Conservation (phyloP, 2,329 filamentous ascomycete species). For the Calonectria fujianensis region DNA sequence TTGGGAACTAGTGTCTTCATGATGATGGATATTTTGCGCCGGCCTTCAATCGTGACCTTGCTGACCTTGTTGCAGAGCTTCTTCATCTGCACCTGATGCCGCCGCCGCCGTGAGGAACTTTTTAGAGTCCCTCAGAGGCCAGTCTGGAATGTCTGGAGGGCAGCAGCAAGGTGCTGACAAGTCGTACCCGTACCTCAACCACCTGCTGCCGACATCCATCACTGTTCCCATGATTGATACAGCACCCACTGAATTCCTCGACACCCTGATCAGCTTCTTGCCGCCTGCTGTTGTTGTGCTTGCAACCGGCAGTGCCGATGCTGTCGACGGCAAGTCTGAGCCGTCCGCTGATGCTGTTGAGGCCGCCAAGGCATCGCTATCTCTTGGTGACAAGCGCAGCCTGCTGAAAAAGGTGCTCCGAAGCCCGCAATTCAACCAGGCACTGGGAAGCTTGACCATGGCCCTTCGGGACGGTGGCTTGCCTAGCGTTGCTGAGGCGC, state of each 20-base stretch:
- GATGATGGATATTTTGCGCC: constrained; percentile 51
- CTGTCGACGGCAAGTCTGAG: constrained; percentile 76
- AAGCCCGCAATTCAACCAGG: constrained; percentile 94
- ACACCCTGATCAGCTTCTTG: constrained; percentile 85
- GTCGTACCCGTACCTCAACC: constrained; percentile 87
- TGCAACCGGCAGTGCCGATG: constrained; percentile 77
- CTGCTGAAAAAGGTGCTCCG: constrained; percentile 88
- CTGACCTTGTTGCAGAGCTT: constrained; percentile 74
- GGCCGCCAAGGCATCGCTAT: constrained; percentile 84
- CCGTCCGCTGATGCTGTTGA: constrained; percentile 81
- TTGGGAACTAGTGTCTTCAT: constrained; percentile 54
- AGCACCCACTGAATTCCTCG: constrained; percentile 79
- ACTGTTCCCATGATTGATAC: constrained; percentile 85
- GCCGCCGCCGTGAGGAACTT: constrained; percentile 90
- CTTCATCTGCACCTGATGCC: constrained; percentile 79
- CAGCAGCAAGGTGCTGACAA: constrained; percentile 67
- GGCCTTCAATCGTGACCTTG: constrained; percentile 54
- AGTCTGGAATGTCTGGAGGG: constrained; percentile 63
- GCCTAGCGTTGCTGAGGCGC: constrained; percentile 90
- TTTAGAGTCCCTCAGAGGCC: constrained; percentile 84
- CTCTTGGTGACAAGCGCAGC: constrained; percentile 84
- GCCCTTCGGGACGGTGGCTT: constrained; percentile 93
- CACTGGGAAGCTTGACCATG: constrained; percentile 87
- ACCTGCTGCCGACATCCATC: constrained; percentile 85
- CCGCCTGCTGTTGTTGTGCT: constrained; percentile 87